Conservation (phyloP, 768 basidiomycete species). For the Inosperma sp. region DNA sequence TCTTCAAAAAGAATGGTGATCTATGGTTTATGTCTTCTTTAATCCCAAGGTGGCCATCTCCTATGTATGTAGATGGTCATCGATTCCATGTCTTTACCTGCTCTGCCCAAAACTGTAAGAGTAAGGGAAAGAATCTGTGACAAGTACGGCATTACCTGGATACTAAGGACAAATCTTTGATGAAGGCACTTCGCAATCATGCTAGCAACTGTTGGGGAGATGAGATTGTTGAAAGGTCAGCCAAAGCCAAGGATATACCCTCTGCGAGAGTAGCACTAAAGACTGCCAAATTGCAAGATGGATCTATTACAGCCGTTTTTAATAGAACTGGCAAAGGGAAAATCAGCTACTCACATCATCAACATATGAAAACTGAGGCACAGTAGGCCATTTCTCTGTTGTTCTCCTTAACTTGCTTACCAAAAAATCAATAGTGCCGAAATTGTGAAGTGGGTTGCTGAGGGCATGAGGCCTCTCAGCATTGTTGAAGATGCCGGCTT, state of each 20-base stretch:
- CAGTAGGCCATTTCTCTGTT: conserved; percentile 7
- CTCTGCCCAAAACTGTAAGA: neutral
- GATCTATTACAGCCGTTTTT: neutral
- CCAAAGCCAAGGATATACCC: neutral
- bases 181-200: neutral
- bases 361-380: conserved; percentile 14
- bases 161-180: neutral
- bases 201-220: neutral
- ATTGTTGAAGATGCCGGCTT: conserved; percentile 32
- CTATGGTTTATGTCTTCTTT: neutral
- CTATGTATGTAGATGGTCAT: neutral
- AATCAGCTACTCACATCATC: conserved; percentile 15
- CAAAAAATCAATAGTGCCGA: conserved; percentile 21
- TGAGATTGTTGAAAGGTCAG: neutral
- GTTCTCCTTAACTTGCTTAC: too few relatives aligned
- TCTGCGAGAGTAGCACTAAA: neutral
- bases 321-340: too few relatives aligned
- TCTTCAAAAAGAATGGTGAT: neutral
- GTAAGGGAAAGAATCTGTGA: neutral
- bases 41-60: neutral
- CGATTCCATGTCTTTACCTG: neutral
- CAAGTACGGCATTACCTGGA: neutral
- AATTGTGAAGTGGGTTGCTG: conserved; percentile 32
- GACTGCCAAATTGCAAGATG: neutral
- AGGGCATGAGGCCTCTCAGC: conserved; percentile 29